phyloP scores from a whole-genome alignment of 176 grass and related monocot species.

The Bolboschoenus planiculmis region DNA sequence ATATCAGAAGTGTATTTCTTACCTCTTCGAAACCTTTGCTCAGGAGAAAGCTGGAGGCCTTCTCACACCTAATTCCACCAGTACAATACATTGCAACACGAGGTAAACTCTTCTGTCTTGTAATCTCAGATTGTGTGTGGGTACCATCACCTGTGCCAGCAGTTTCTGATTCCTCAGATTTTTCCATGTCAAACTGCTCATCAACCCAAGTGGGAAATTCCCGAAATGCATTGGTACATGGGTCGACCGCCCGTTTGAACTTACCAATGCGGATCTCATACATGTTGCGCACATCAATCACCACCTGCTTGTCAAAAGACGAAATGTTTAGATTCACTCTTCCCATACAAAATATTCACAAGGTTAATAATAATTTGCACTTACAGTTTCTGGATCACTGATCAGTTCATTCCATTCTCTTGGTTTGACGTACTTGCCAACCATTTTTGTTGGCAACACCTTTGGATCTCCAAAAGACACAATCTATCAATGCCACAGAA shows the following conservation, averaged over 20 bases:
- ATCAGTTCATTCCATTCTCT: conserved; percentile 89
- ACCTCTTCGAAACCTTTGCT: conserved; percentile 95
- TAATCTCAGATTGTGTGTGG: not conserved
- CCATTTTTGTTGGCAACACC: conserved; percentile 75
- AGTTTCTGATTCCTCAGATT: conserved; percentile 24
- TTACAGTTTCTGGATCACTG: conserved; percentile 74
- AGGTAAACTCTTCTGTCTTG: conserved; percentile 41
- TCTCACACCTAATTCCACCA: conserved; percentile 96
- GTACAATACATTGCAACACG: conserved; percentile 99
- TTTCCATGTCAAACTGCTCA: conserved; percentile 57
- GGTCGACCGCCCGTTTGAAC: conserved; percentile 86
- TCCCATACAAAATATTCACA: not conserved
- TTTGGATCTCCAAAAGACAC: conserved; percentile 80
- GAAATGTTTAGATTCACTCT: conserved; percentile 4
- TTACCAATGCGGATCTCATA: conserved; percentile 96
- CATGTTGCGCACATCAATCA: conserved; percentile 94
- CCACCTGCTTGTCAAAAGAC: conserved; percentile 42
- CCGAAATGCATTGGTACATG: conserved; percentile 70
- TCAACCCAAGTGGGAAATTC: conserved; percentile 85
- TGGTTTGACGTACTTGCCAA: conserved; percentile 89
- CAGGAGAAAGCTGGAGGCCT: conserved; percentile 95
- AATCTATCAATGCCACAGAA: conserved; percentile 41
- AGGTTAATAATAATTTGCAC: conserved; percentile 10
- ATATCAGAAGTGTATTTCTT: not conserved
- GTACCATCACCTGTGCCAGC: not conserved